Conservation (phyloP, 257 asterid species). For the Perilla frutescens region DNA sequence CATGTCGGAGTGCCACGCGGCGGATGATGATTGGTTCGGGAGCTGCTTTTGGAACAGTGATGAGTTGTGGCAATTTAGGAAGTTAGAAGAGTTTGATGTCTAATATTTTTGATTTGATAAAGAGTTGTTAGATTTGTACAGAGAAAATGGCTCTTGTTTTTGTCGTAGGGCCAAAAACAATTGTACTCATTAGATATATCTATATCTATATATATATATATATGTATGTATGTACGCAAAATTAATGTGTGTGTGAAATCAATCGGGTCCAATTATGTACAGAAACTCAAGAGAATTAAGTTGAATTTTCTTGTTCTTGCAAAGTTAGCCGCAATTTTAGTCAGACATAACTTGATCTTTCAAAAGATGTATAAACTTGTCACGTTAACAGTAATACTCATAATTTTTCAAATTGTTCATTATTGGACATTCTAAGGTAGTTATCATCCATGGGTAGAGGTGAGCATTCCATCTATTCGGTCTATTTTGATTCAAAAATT, state of each 20-base stretch:
- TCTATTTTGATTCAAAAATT: too few relatives aligned
- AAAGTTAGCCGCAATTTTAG: too few relatives aligned
- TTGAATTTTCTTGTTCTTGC: too few relatives aligned
- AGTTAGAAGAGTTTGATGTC: not conserved
- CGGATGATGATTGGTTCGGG: slow-evolving; percentile 54
- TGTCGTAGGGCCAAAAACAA: slow-evolving; percentile 29
- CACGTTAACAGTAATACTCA: too few relatives aligned
- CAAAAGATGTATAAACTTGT: too few relatives aligned
- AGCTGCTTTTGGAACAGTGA: slow-evolving; percentile 63
- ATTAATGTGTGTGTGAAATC: slow-evolving; percentile 8
- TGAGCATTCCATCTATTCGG: too few relatives aligned
- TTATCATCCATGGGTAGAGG: too few relatives aligned
- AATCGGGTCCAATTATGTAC: slow-evolving; percentile 20
- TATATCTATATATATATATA: not conserved
- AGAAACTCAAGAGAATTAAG: too few relatives aligned
- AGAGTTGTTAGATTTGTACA: not conserved
- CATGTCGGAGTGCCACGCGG: slow-evolving; percentile 48
- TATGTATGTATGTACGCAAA: not conserved
- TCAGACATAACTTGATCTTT: too few relatives aligned
- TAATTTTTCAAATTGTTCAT: too few relatives aligned
- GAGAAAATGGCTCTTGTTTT: slow-evolving; percentile 37
- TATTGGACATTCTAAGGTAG: too few relatives aligned
- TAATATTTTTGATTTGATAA: slow-evolving; percentile 25
- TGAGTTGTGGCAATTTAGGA: slow-evolving; percentile 68
- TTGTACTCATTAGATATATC: not conserved